Evolutionary conservation across 2,329 filamentous ascomycete species (phyloP), one percentile per base, ranked within the genome.

Genomic region (Rachicladosporium sp.): DNA sequence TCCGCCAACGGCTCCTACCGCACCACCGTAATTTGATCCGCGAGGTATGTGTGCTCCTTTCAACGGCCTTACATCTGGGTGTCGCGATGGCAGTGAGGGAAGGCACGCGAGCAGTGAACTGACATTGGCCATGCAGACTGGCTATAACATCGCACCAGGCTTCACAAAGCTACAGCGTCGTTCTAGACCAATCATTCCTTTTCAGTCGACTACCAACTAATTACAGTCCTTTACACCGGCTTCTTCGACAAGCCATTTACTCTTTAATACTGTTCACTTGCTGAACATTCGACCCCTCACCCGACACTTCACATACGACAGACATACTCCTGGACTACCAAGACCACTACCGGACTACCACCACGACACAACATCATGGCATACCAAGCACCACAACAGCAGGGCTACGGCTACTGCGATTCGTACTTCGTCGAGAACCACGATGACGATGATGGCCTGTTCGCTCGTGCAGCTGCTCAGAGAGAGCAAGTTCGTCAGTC

Each of bases 401-500:
- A 47, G 31, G 66, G 65, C 51, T 76, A 73, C 59, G 76, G 77
- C 50, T 73, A 74, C 40, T 82, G 78, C 59, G 78, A 81, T 48
- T 77, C 71, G 42, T 82, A 72, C 62, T 82, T 82, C 53, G 74
- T 80, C 40, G 78, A 82, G 52, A 69, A 68, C 46, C 67, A 71
- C 46, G 67, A 71, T 40, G 64, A 72, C 46, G 70, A 76, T 43
- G 69, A 73, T 37, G 69, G 65, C 35, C 45, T 68, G 39, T 69
- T 64, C 65, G 66, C 65, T 34, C 56, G 62, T 50, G 76, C 77
- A 47, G 73, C 84, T 50, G 79, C 78, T 47, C 70, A 79, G 44
- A 78, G 81, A 56, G 82, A 91, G 54, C 79, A 84, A 45, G 76
- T 80, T 51, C 85, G 81, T 63, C 75, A 85, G 56, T 68, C 91